Evolutionary conservation across 139 green algal genomes (phyloP), one percentile per base, ranked within the genome.

Genomic region (Bryopsis sp.): DNA sequence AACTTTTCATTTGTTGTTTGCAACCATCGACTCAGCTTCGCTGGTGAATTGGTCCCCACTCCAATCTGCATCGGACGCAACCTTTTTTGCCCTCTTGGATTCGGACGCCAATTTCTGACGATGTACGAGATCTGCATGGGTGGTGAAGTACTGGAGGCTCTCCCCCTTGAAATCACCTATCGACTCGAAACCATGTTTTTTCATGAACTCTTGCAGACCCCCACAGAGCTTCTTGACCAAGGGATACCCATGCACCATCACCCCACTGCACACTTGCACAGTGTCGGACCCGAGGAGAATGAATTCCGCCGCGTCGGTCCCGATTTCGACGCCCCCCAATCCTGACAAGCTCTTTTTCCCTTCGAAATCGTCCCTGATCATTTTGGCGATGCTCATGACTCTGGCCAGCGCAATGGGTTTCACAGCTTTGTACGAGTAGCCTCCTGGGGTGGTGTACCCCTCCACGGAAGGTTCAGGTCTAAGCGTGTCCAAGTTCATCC

Each of bases 211-310:
- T 79, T 96, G 91, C 70, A 98, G 84, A 4, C 82, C 93, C 5
- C 80, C 92, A 57, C 81, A 92, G 43, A 98, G 83, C n/a, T 84
- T 83, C 72, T 96, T 87, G 15, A 96, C 82, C 48, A 98, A 58
- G 0, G 81, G 79, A 77, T 98, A 98, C 24, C 93, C 93, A 72
- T 98, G 89, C 60, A 98, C 75, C 93, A 98, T 98, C 19, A 97
- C 88, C 22, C 92, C 92, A 1, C 92, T 97, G 85, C 92, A 98
- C 57, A 98, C 93, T 88, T 97, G 92, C 71, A 98, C 93, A 32
- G 88, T 96, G 81, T 95, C 73, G 1, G 86, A 77, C 0, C 93
- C 93, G 54, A 98, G 77, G 48, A 98, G 80, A 19, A 98, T 85
- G 71, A 98, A 98, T 82, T 98, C 93, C 1, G 93, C 93, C 1